phyloP scores from a whole-genome alignment of 169 alveolate genomes.

The Theileria parva region DNA sequence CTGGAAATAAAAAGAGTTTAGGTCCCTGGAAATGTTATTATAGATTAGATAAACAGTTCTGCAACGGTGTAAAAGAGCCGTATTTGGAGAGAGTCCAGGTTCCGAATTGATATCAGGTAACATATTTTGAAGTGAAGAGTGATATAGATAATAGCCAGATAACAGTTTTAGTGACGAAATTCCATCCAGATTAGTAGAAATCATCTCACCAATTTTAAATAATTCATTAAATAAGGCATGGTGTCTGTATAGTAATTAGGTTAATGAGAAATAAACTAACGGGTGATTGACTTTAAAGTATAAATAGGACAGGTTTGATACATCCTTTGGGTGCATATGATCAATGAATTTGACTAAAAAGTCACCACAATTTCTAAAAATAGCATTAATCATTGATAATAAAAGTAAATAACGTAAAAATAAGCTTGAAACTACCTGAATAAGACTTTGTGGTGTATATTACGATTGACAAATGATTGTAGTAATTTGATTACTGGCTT shows the following conservation, averaged over 20 bases:
- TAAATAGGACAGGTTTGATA: not conserved
- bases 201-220: conserved; percentile 7
- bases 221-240: not conserved
- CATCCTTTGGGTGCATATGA: conserved; percentile 14
- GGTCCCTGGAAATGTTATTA: not conserved
- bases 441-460: not conserved
- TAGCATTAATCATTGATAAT: too few species aligned
- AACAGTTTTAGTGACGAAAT: not conserved
- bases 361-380: conserved; percentile 15
- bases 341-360: not conserved
- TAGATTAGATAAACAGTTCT: conserved; percentile 2
- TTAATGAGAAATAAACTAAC: not conserved
- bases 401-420: too few species aligned
- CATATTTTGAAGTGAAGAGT: not conserved
- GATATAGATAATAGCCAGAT: not conserved
- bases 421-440: not conserved
- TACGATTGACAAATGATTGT: conserved; percentile 3
- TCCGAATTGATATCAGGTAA: not conserved
- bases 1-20: not conserved
- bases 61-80: not conserved
- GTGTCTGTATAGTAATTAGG: conserved; percentile 9
- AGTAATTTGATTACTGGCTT: conserved; percentile 29
- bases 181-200: conserved; percentile 2
- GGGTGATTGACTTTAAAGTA: not conserved
- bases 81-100: not conserved